phyloP scores from a whole-genome alignment of 495 filamentous ascomycete genomes.

The Neurospora sp. region DNA sequence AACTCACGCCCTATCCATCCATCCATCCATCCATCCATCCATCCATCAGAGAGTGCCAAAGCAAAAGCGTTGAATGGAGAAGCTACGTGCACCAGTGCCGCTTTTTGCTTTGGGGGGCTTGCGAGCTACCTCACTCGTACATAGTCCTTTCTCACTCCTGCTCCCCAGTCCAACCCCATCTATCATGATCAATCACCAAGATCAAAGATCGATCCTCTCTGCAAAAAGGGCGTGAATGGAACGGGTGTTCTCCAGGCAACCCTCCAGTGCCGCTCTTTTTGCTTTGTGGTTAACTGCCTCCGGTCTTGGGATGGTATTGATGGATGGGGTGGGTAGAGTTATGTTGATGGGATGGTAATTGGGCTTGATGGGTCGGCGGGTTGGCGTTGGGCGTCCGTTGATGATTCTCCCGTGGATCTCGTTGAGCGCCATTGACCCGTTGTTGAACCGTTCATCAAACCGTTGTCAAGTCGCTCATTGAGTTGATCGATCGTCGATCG shows the following conservation, averaged over 20 bases:
- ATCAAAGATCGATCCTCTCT: no score
- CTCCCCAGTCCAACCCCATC: no score
- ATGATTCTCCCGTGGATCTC: neutral
- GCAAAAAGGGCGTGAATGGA: neutral
- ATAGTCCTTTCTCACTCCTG: no score
- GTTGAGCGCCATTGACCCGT: neutral
- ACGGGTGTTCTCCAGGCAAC: neutral
- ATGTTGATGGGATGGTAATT: neutral
- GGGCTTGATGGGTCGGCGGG: neutral
- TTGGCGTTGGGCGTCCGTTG: neutral
- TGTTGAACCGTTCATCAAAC: neutral
- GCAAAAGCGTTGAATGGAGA: no score
- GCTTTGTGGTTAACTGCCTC: neutral
- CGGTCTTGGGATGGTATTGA: neutral
- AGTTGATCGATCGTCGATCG: neutral
- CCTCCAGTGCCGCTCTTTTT: neutral
- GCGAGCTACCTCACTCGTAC: no score
- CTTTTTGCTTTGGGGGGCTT: no score
- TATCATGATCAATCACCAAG: no score
- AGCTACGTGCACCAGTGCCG: no score
- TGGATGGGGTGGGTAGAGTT: neutral
- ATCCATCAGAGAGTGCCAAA: no score
- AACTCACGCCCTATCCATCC: no score
- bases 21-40: no score
- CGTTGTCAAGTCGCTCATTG: neutral